phyloP scores from a whole-genome alignment of 148 eudicot species.

The Nyssa sinensis region DNA sequence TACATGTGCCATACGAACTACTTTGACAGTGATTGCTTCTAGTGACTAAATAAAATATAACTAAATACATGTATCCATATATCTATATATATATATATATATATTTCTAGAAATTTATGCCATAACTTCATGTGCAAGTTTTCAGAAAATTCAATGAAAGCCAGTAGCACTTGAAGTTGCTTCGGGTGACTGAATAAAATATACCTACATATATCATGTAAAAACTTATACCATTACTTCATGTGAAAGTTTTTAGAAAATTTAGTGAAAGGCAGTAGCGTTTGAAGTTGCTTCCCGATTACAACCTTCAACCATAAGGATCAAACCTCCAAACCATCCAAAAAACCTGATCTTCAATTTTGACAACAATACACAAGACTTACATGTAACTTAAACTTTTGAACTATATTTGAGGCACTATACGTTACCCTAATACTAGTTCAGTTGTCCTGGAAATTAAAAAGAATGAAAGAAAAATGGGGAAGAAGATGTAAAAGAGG shows the following conservation, averaged over 20 bases:
- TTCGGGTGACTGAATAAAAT: not conserved
- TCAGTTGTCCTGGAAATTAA: no score
- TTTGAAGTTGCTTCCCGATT: no score
- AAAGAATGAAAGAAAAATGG: not conserved
- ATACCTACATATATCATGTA: no score
- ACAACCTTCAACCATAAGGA: no score
- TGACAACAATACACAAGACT: not conserved
- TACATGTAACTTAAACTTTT: no score
- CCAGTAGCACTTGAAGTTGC: constrained; percentile 2
- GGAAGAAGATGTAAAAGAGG: not conserved
- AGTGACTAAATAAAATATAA: not conserved
- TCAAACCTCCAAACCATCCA: constrained; percentile 4
- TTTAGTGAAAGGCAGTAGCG: no score
- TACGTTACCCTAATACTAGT: not conserved
- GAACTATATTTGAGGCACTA: no score
- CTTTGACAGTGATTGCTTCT: constrained; percentile 16
- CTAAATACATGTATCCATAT: no score
- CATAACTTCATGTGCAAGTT: not conserved
- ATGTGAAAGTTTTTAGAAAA: no score
- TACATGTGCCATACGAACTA: not conserved
- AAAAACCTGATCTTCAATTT: not conserved
- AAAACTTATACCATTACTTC: no score
- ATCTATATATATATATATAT: no score
- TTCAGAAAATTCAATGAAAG: not conserved
- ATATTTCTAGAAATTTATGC: not conserved